Evolutionary conservation across 2,329 filamentous ascomycete species (phyloP).

Genomic region (Neonectria neomacrospora): DNA sequence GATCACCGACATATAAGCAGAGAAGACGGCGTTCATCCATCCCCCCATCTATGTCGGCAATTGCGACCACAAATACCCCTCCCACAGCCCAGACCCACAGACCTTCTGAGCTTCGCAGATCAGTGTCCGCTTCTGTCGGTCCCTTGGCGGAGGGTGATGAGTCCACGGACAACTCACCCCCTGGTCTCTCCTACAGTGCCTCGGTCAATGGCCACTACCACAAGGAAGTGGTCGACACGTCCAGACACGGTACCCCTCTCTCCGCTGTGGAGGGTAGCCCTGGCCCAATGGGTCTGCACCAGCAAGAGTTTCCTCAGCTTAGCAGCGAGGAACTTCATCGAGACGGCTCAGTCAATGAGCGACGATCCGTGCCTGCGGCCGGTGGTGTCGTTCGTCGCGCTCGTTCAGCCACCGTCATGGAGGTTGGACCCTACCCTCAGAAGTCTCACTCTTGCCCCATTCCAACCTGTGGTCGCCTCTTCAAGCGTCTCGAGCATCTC

Average conservation of each 20-base stretch:
- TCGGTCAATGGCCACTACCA: slow-evolving; percentile 74
- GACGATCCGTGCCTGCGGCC: slow-evolving; percentile 75
- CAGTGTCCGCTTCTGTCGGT: slow-evolving; percentile 87
- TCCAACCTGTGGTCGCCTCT: slow-evolving; percentile 93
- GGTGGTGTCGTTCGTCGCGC: slow-evolving; percentile 87
- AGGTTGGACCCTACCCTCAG: slow-evolving; percentile 94
- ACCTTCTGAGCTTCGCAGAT: slow-evolving; percentile 90
- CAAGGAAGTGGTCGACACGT: slow-evolving; percentile 84
- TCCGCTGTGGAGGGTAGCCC: slow-evolving; percentile 87
- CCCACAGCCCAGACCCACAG: slow-evolving; percentile 73
- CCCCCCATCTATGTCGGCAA: slow-evolving; percentile 77
- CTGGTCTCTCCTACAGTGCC: slow-evolving; percentile 78
- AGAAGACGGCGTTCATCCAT: slow-evolving; percentile 93
- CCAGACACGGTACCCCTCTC: slow-evolving; percentile 89
- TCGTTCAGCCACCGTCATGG: slow-evolving; percentile 94
- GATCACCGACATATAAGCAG: slow-evolving; percentile 98
- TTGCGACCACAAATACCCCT: slow-evolving; percentile 73
- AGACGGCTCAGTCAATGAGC: slow-evolving; percentile 57
- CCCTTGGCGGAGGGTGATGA: slow-evolving; percentile 85
- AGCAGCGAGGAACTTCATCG: slow-evolving; percentile 70
- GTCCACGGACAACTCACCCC: slow-evolving; percentile 80
- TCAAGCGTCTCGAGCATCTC: slow-evolving; percentile 98
- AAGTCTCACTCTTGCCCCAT: slow-evolving; percentile 99
- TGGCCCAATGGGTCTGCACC: slow-evolving; percentile 75
- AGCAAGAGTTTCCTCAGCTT: slow-evolving; percentile 76